Evolutionary conservation across 495 filamentous ascomycete species (phyloP).

Genomic region (Talaromyces liani): DNA sequence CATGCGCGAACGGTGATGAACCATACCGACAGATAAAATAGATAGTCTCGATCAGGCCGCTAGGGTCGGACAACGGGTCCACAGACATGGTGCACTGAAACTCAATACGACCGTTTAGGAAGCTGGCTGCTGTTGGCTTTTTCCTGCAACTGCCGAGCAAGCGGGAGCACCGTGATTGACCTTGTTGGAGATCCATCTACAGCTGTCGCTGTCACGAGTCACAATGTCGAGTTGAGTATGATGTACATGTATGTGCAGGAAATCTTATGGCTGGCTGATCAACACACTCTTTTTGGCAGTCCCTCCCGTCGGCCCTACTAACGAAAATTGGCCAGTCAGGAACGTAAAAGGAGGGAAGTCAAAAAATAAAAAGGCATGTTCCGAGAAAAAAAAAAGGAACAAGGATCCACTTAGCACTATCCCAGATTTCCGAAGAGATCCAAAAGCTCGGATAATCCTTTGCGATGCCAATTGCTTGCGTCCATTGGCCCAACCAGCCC

Average conservation of each 20-base stretch:
- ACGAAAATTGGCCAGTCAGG: not conserved
- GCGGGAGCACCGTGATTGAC: not conserved
- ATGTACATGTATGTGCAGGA: not conserved
- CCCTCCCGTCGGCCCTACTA: not conserved
- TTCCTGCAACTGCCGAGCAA: not conserved
- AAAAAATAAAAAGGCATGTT: not conserved
- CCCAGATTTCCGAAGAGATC: constrained; percentile 2
- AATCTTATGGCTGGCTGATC: not conserved
- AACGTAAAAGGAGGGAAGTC: not conserved
- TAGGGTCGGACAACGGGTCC: not conserved
- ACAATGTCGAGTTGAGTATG: not conserved
- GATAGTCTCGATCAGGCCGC: not conserved
- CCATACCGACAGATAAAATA: not conserved
- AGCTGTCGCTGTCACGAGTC: not conserved
- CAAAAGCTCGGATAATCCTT: not conserved
- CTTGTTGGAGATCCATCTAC: not conserved
- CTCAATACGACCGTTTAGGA: not conserved
- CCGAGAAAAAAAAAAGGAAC: not conserved
- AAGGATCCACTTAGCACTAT: not conserved
- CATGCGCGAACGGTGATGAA: not conserved
- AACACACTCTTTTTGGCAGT: not conserved
- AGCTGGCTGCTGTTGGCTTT: not conserved
- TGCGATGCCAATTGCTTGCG: not conserved
- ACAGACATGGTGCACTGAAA: not conserved
- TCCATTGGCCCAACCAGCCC: not conserved